These are phyloP conservation scores for Schwanniomyces vanrijiae DNA, from an alignment of 805 yeast species.

Conservation along the genomic window DNA sequence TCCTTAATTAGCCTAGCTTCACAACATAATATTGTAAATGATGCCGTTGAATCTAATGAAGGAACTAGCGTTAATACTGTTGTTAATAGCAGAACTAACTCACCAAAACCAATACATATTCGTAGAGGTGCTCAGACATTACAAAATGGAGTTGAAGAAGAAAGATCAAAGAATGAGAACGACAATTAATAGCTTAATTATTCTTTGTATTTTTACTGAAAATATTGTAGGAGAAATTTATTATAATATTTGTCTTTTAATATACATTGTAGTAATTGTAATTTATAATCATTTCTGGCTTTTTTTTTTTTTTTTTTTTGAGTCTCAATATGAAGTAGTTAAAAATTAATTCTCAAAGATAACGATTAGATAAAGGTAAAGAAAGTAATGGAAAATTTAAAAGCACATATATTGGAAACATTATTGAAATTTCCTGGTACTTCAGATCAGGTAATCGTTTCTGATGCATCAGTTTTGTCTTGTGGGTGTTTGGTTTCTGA, in stretches of 20 bases:
- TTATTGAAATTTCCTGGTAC: slow-evolving; percentile 25
- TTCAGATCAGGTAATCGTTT: slow-evolving; percentile 12
- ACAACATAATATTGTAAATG: not conserved
- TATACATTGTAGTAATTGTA: no score
- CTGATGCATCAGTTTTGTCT: slow-evolving; percentile 36
- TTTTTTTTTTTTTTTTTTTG: no score
- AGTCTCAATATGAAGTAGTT: not conserved
- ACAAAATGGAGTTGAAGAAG: not conserved
- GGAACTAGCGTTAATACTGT: not conserved
- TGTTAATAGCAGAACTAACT: not conserved
- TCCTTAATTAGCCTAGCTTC: slow-evolving; percentile 9
- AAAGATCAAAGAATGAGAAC: not conserved
- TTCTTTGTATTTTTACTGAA: not conserved
- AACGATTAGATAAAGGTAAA: not conserved
- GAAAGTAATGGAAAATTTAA: slow-evolving; percentile 13
- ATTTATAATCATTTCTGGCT: no score
- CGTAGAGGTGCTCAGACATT: not conserved
- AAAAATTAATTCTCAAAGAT: no score
- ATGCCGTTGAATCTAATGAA: not conserved
- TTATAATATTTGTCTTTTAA: no score
- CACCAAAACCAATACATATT: not conserved
- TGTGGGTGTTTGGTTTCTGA: slow-evolving; percentile 45
- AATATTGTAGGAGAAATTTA: no score
- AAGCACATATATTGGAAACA: slow-evolving; percentile 21
- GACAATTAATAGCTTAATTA: not conserved